phyloP scores from a whole-genome alignment of 148 eudicot species.

The Mesembryanthemum crystallinum region DNA sequence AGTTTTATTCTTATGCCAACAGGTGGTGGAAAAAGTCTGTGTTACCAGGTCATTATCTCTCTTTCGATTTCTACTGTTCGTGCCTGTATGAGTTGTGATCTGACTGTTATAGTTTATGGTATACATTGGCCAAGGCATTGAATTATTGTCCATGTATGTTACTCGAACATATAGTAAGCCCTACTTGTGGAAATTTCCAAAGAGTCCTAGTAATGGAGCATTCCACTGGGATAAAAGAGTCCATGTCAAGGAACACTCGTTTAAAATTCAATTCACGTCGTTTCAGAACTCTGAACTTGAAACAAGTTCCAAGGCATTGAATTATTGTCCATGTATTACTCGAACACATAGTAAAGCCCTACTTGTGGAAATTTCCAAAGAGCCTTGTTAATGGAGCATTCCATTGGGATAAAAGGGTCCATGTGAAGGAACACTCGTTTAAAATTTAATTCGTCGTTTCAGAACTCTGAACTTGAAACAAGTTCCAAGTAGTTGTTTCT shows the following conservation, averaged over 20 bases:
- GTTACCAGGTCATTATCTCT: constrained; percentile 67
- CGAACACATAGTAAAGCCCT: background rate
- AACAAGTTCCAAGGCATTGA: background rate
- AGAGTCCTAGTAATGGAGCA: background rate
- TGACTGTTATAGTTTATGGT: background rate
- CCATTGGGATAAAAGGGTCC: background rate
- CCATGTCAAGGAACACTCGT: background rate
- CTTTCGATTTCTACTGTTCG: background rate
- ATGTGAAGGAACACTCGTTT: background rate
- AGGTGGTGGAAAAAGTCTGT: constrained; percentile 98
- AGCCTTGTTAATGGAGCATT: background rate
- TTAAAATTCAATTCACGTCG: background rate
- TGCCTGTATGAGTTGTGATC: background rate
- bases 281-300: background rate
- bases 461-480: background rate
- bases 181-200: background rate
- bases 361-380: background rate
- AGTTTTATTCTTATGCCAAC: constrained; percentile 97
- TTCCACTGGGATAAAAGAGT: background rate
- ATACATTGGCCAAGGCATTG: background rate
- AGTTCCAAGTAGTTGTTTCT: background rate
- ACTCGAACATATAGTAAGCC: background rate
- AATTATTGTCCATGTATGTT: background rate
- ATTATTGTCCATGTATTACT: constrained; percentile 2
- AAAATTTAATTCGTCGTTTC: background rate